Base-by-base conservation (phyloP, 257 asterid species). In the Capsicum rhomboideum region DNA sequence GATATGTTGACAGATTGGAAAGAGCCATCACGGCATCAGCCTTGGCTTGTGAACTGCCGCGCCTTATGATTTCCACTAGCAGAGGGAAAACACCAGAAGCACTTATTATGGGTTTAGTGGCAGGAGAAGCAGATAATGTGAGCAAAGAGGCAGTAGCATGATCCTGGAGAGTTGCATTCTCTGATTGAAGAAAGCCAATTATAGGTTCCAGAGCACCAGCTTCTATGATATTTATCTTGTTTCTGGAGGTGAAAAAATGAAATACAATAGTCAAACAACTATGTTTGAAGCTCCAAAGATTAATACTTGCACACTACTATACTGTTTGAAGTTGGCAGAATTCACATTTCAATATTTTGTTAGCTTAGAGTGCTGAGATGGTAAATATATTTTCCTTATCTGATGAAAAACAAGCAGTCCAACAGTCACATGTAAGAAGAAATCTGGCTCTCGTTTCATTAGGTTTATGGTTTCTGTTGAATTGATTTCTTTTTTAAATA, bases 151-250 rank as follows among this genome's bases (percentile, higher is more conserved):
- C 98, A 82, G 92, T 93, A 17, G 99, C 97, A 52, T 92, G 91
- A 88, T 93, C 98, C 72, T 92, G 97, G 84, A 97, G 87, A 68
- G 90, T 75, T 82, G 78, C 59, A 80, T 91, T 88, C 52, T 89
- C 93, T 0, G 97, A 92, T 84, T 83, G 92, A 56, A 97, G 99
- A 89, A 97, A 93, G 68, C 85, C 63, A 42, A 93, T 88, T 21
- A 97, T 91, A 6, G 99, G 98, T 59, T 92, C 90, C 29, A 97
- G 83, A 31, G 97, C 98, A 50, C 99, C 98, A 3, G 98, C 93
- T 4, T 90, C 89, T 9, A 97, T 87, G 84, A 95, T 92, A 82
- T 85, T 92, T 53, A 89, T 91, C 91, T 94, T 96, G 88, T 96
- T 95, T 79, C 99, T 95, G 99, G 86, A 86, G 67, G 80, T 50